Evolutionary conservation across 2,329 filamentous ascomycete genomes (phyloP), one percentile per base, ranked within the genome.

Genomic region (Trichophyton mentagrophytes): DNA sequence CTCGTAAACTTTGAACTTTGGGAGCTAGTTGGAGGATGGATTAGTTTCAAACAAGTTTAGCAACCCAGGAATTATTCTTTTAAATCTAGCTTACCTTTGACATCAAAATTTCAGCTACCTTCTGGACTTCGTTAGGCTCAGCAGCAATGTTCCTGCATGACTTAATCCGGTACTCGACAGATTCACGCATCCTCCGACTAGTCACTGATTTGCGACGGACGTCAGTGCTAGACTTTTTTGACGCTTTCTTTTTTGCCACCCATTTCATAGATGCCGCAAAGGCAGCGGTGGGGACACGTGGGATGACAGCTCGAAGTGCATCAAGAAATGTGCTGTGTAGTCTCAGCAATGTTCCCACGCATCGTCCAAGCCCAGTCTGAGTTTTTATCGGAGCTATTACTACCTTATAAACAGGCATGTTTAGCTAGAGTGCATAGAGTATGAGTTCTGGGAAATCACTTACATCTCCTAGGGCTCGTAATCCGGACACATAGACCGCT

Each of bases 391-490:
- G 82, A 1, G 86, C 87, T 47, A 88, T 81, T 69, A 91, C 89
- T 22, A 89, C 82, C 87, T 90, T 65, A 7, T 6, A 13, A 2
- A 20, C 4, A 6, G 9, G 9, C 20, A 27, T 13, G 1, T 17
- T 44, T 25, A 20, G 55, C 15, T 42, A 57, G 20, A 30, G 36
- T 8, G 6, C 36, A 57, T 1, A 11, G 3, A 13, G 22, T 30
- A 33, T 44, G 61, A 64, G 60, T n/a, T 58, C 57, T 47, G n/a
- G 2, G 15, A 27, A 38, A 13, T 13, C 27, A n/a, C 55, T 44
- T 76, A 92, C 91, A 74, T 95, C 90, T 70, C 88, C 87, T 62
- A 97, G 78, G 65, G 93, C 90, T 67, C 89, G 89, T 61, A 97
- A 74, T 68, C 96, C 92, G 15, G 86, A 84, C 67, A 97, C 85